Evolutionary conservation across 257 asterid genomes (phyloP).

Genomic region (Solanum boliviense): DNA sequence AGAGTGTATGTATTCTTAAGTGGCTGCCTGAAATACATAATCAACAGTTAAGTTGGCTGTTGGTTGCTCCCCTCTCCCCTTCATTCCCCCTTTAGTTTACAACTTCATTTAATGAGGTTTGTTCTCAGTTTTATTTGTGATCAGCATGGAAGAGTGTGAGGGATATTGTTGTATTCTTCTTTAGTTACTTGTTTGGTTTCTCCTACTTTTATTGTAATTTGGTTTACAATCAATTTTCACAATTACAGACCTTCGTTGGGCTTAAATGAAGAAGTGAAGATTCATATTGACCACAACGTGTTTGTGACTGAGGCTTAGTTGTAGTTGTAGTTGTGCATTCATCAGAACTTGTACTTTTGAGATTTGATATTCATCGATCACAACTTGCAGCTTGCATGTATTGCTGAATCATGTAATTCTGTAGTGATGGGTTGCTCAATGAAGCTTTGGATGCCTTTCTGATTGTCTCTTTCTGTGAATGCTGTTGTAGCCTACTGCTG

Average conservation of each 20-base stretch:
- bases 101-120: background rate
- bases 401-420: background rate
- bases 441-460: background rate
- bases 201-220: background rate
- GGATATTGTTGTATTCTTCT: background rate
- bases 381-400: background rate
- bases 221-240: background rate
- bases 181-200: background rate
- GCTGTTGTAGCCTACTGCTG: conserved; percentile 43
- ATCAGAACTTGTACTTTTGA: background rate
- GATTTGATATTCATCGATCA: background rate
- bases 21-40: background rate
- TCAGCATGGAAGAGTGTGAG: background rate
- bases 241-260: background rate
- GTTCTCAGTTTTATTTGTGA: background rate
- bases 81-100: background rate
- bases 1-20: background rate
- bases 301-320: background rate
- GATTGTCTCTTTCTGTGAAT: background rate
- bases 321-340: background rate
- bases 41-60: background rate
- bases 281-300: background rate
- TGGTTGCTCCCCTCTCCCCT: background rate
- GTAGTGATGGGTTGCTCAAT: background rate
- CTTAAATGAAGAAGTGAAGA: background rate